Percentiles rank a stretch among this genome's conserved stretches.
Evolutionary conservation across 345 rosid genomes (phyloP).

Genomic region (Hibiscus mutabilis): DNA sequence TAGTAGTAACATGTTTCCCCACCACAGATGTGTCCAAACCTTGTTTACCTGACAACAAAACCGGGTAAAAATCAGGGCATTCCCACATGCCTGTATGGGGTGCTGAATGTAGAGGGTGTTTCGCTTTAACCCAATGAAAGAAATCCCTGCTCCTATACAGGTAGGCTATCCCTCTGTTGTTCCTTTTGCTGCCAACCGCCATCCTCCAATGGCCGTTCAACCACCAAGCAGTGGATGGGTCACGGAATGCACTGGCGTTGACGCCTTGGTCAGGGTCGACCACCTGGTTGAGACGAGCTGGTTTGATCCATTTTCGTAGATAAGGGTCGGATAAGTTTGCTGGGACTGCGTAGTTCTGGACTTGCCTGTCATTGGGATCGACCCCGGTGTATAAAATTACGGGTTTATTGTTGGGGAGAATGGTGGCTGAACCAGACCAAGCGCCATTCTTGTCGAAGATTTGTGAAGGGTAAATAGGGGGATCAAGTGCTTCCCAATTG

Average conservation of each 20-base stretch:
- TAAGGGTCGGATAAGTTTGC: slow-evolving; percentile 61
- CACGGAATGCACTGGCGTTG: slow-evolving; percentile 26
- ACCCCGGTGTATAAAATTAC: slow-evolving; percentile 71
- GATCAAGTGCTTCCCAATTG: slow-evolving; percentile 68
- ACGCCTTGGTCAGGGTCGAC: slow-evolving; percentile 36
- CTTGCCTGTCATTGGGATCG: slow-evolving; percentile 35
- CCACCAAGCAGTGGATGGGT: slow-evolving; percentile 87
- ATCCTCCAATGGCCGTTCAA: slow-evolving; percentile 54
- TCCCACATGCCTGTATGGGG: slow-evolving; percentile 74
- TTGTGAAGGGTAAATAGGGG: slow-evolving; percentile 59
- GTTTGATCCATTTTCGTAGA: slow-evolving; percentile 75
- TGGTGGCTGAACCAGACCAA: slow-evolving; percentile 92
- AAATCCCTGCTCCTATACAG: slow-evolving; percentile 67
- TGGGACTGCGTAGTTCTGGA: slow-evolving; percentile 75
- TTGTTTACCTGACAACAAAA: slow-evolving; percentile 22
- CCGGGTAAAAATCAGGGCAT: slow-evolving; percentile 87
- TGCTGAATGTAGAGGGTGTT: slow-evolving; percentile 57
- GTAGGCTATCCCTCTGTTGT: slow-evolving; percentile 52
- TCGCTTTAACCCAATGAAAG: slow-evolving; percentile 51
- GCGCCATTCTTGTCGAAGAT: slow-evolving; percentile 65
- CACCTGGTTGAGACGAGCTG: slow-evolving; percentile 53
- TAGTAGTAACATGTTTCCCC: slow-evolving; percentile 41
- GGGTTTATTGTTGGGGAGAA: slow-evolving; percentile 53
- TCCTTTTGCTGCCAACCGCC: slow-evolving; percentile 43
- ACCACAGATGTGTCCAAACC: slow-evolving; percentile 44